Base-by-base conservation (phyloP, 768 basidiomycete species). In the Fomitopsis pulvina region DNA sequence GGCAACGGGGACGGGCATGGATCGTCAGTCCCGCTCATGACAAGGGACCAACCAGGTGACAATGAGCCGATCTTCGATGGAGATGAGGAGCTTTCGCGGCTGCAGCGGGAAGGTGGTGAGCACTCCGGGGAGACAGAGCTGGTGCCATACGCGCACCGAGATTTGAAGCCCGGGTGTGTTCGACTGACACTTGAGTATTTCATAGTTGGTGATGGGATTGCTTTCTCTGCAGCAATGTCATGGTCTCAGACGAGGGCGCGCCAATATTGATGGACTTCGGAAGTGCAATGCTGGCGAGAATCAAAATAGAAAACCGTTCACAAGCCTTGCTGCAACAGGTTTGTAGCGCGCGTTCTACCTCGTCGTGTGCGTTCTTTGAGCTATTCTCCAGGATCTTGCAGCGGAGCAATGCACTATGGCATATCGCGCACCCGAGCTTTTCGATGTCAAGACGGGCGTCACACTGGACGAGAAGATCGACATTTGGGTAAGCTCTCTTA, bases 241-340 rank as follows among this genome's bases (percentile, higher is more conserved):
- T 99, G 95, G 79, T 98, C 51, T 79, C 93, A 12, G 95, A 99
- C 60, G 89, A 96, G 47, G 92, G 89, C 28, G 73, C 78, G 8
- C 89, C 96, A 1, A 89, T 99, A 51, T 79, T 99, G 8, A 99
- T 99, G 96, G 96, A 99, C 67, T 93, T 99, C 66, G 96, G 96
- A 18, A 96, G 92, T 55, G 79, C 87, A 1, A 75, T 85, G 60
- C 89, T 87, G 65, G 96, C 96, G 3, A 75, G 94, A 26, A 80
- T 98, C 51, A 74, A 71, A 22, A 77, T 98, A 51, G 80, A 87
- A 52, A 92, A 80, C 50, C 78, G 96, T 22, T 83, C 85, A 22
- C 86, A 92, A 64, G 96, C 96, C 0, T 67, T 99, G 41, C 60
- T 87, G 16, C 92, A 97, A 57, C 96, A 98, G 74, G 87, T 87